A percentile compares a stretch with the other conserved stretches of the same genome.
Conservation (phyloP, 805 yeast species). For the Metschnikowia reukaufii region DNA sequence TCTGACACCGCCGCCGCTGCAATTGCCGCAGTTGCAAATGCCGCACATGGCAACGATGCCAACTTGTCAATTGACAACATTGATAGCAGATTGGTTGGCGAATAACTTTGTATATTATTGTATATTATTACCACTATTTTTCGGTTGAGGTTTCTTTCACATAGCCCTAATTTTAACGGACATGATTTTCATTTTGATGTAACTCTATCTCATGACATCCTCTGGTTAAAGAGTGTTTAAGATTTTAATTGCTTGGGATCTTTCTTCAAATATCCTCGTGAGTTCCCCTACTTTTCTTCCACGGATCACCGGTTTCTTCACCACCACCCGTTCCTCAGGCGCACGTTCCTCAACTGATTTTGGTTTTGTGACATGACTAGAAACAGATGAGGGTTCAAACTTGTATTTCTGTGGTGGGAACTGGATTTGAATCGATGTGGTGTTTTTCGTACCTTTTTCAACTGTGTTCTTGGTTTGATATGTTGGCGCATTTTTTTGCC, state of each 20-base stretch:
- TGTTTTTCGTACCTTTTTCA: neutral
- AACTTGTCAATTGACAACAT: conserved; percentile 45
- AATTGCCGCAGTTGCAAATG: conserved; percentile 41
- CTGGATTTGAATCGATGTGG: conserved; percentile 24
- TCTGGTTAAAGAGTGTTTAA: conserved; percentile 15
- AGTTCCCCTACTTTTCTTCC: conserved; percentile 62
- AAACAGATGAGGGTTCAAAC: conserved; percentile 15
- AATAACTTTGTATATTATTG: conserved; percentile 27
- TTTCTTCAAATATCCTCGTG: conserved; percentile 64
- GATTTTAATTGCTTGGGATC: conserved; percentile 43
- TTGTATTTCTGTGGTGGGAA: conserved; percentile 41
- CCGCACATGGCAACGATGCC: conserved; percentile 29
- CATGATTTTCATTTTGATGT: neutral
- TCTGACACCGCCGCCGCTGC: conserved; percentile 37
- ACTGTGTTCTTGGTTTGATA: too few species aligned
- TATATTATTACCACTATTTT: conserved; percentile 15
- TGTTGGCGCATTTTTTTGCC: neutral
- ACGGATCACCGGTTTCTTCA: conserved; percentile 44
- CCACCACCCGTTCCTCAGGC: conserved; percentile 1
- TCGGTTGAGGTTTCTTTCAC: neutral
- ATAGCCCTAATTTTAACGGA: conserved; percentile 1
- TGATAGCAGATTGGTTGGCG: conserved; percentile 46
- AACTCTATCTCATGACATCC: too few species aligned
- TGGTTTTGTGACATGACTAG: neutral
- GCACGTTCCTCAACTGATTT: too few species aligned